These are phyloP conservation scores for Medicago arabica DNA, from an alignment of 306 rosid genomes.

Conservation along the genomic window DNA sequence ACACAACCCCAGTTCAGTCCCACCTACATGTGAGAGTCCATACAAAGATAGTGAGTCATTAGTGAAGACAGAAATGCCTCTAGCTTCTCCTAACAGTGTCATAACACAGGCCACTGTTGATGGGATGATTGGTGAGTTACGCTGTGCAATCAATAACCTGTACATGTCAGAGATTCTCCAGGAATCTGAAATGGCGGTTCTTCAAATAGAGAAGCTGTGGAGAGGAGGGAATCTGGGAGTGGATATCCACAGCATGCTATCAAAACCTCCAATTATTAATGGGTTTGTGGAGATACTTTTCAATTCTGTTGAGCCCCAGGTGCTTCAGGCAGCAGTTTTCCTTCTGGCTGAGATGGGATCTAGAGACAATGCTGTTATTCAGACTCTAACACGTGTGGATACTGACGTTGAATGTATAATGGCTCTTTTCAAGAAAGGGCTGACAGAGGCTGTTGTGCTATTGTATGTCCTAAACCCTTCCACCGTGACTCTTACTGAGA, in stretches of 20 bases:
- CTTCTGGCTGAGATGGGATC: constrained; percentile 79
- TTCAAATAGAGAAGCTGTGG: constrained; percentile 76
- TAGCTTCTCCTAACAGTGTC: constrained; percentile 71
- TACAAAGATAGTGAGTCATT: constrained; percentile 37
- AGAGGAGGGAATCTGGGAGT: constrained; percentile 62
- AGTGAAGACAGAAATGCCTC: constrained; percentile 48
- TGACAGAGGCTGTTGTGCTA: constrained; percentile 80
- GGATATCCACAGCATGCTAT: constrained; percentile 65
- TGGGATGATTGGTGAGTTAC: constrained; percentile 62
- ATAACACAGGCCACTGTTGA: constrained; percentile 67
- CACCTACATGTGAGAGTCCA: constrained; percentile 49
- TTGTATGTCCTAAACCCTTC: constrained; percentile 70
- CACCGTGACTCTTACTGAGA: constrained; percentile 49
- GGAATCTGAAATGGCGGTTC: constrained; percentile 86
- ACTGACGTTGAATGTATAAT: constrained; percentile 80
- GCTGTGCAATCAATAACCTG: constrained; percentile 65
- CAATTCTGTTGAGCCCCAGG: constrained; percentile 71
- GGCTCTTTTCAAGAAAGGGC: constrained; percentile 77
- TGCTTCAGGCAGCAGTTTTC: constrained; percentile 72
- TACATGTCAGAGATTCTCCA: constrained; percentile 74
- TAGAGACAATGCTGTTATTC: constrained; percentile 67
- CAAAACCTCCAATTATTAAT: constrained; percentile 74
- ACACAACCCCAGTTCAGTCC: constrained; percentile 51
- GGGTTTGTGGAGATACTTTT: constrained; percentile 85
- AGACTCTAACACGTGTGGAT: constrained; percentile 79